These are phyloP conservation scores for Logfia minima DNA, from an alignment of 129 eudicot species.

Conservation along the genomic window DNA sequence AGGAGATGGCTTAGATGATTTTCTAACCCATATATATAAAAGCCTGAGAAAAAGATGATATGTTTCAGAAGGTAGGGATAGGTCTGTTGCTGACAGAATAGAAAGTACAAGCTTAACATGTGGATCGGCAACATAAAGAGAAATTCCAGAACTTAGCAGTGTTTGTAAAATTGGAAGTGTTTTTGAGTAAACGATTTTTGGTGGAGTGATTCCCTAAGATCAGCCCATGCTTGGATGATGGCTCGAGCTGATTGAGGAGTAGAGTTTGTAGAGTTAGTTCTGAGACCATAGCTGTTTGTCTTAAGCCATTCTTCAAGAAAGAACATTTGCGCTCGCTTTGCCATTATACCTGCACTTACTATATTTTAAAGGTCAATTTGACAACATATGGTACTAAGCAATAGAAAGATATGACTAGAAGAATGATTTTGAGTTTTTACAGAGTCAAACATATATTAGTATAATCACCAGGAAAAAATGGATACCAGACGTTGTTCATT, in stretches of 20 bases:
- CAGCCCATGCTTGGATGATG: constrained; percentile 95
- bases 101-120: constrained; percentile 83
- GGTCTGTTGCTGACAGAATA: constrained; percentile 53
- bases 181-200: constrained; percentile 43
- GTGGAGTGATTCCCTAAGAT: constrained; percentile 75
- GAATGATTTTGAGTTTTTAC: too few species aligned
- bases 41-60: constrained; percentile 73
- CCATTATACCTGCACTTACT: constrained; percentile 50
- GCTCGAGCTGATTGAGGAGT: constrained; percentile 66
- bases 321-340: constrained; percentile 54
- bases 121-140: constrained; percentile 83
- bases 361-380: neutral
- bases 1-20: constrained; percentile 65
- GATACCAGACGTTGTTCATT: too few species aligned
- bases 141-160: constrained; percentile 47
- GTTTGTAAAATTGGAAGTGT: constrained; percentile 54
- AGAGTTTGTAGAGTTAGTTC: constrained; percentile 32
- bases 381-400: neutral
- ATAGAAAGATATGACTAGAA: too few species aligned
- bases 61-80: constrained; percentile 65
- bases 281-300: constrained; percentile 32
- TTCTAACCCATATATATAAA: constrained; percentile 82
- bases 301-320: constrained; percentile 91
- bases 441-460: too few species aligned
- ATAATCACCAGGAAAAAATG: too few species aligned